Evolutionary conservation across 805 yeast species (phyloP), one percentile per base, ranked within the genome.

Genomic region (Candida yuanshanica): DNA sequence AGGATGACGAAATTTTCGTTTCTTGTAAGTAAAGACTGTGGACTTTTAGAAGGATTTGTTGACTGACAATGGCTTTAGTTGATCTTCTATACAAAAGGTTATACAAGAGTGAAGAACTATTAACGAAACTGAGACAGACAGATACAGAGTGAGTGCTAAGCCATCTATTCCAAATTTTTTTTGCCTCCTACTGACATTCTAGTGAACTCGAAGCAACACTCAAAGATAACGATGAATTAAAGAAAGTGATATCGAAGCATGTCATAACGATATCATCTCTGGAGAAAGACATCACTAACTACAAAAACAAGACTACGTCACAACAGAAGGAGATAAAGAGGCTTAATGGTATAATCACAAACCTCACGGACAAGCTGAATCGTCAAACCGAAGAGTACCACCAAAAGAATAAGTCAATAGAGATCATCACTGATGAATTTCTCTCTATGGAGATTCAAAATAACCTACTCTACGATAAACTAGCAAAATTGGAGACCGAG

Each of bases 401-500:
- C 1, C 60, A 70, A 21, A 80, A 79, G 58, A 71, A 78, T 39
- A 72, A 72, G 48, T 70, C 80, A 5, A 70, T 79, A 16, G 84
- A 77, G 45, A 63, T 71, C 24, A 58, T 81, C 33, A 81, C 81
- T 44, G 90, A 86, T 53, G 93, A 85, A 52, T 64, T 81, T 22
- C 65, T 85, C 16, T 71, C 80, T 1, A 53, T 70, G 45, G 74
- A 77, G 39, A 78, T 86, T 32, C 89, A 82, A 53, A 65, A 62
- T 40, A 68, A 67, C 41, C 36, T 68, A 7, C 44, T 68, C 16
- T 53, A 58, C 31, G 60, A 56, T 18, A 59, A 57, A 36, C 59
- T 71, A 7, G 52, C 50, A 3, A 55, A 59, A 21, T 52, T 80
- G 20, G 65, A 61, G 39, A 48, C 45, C 13, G 86, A 81, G 45